These are phyloP conservation scores for Orychophragmus violaceus DNA, from an alignment of 345 rosid species.

Conservation along the genomic window DNA sequence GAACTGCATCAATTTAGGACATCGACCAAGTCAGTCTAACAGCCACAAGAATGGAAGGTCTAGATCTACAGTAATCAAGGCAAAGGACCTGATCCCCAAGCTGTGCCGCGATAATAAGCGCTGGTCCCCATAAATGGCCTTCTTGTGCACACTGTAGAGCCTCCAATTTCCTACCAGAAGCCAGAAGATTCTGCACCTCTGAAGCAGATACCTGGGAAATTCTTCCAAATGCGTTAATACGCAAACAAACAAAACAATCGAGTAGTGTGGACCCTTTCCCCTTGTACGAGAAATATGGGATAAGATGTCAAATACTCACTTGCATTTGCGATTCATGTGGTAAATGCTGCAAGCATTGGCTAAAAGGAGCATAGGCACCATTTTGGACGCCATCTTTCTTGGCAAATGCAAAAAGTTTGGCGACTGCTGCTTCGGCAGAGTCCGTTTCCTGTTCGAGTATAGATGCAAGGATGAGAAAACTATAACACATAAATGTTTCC, in stretches of 20 bases:
- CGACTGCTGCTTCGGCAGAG: slow-evolving; percentile 87
- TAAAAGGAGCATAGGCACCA: slow-evolving; percentile 43
- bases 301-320: slow-evolving; percentile 39
- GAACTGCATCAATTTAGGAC: slow-evolving; percentile 48
- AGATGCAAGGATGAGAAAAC: slow-evolving; percentile 16
- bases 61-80: not conserved
- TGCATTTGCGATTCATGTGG: slow-evolving; percentile 84
- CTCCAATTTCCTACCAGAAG: slow-evolving; percentile 86
- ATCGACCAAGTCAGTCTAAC: slow-evolving; percentile 16
- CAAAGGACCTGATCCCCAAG: slow-evolving; percentile 87
- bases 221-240: slow-evolving; percentile 4
- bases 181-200: slow-evolving; percentile 92
- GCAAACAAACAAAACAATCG: slow-evolving; percentile 24
- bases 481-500: not conserved
- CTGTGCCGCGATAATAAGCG: slow-evolving; percentile 90
- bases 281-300: not conserved
- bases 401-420: slow-evolving; percentile 81
- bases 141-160: slow-evolving; percentile 83
- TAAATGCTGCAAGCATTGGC: slow-evolving; percentile 69
- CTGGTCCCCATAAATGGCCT: slow-evolving; percentile 99
- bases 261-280: not conserved
- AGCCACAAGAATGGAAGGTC: slow-evolving; percentile 10
- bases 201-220: slow-evolving; percentile 68
- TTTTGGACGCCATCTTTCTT: slow-evolving; percentile 51
- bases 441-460: slow-evolving; percentile 58